A percentile compares a stretch with the other conserved stretches of the same genome.
Evolutionary conservation across 306 rosid genomes (phyloP).

Genomic region (Cucurbita moschata): DNA sequence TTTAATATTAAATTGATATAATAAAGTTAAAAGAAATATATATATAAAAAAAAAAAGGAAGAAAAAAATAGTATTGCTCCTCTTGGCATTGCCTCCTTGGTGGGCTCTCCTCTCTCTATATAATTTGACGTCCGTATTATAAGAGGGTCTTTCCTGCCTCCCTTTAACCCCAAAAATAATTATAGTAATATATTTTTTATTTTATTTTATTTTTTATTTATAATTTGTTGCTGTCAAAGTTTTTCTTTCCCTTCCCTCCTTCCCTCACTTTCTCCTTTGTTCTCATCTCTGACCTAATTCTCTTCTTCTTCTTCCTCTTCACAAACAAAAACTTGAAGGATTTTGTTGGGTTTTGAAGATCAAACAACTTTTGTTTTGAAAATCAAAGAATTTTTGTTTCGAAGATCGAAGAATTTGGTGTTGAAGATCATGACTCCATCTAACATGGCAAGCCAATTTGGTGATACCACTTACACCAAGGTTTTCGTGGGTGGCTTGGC

Average conservation of each 20-base stretch:
- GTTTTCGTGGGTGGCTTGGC: constrained; percentile 98
- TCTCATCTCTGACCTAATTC: constrained; percentile 46
- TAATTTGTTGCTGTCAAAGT: constrained; percentile 5
- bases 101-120: constrained; percentile 51
- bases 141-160: constrained; percentile 21
- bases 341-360: too few species aligned
- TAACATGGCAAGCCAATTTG: constrained; percentile 75
- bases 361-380: too few species aligned
- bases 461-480: constrained; percentile 91
- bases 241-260: constrained; percentile 43
- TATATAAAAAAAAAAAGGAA: constrained; percentile 20
- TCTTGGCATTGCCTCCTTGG: constrained; percentile 10
- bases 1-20: background rate
- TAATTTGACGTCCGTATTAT: constrained; percentile 66
- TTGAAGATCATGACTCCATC: constrained; percentile 33
- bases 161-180: constrained; percentile 3
- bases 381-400: too few species aligned
- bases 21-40: background rate
- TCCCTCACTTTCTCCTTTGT: background rate
- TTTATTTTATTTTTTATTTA: background rate
- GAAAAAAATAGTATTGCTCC: background rate
- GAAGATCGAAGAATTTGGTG: too few species aligned
- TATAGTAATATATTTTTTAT: too few species aligned
- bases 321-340: too few species aligned
- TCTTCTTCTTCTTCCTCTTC: background rate